These are phyloP conservation scores for Prunella vulgaris DNA, from an alignment of 257 asterid genomes.

Conservation along the genomic window DNA sequence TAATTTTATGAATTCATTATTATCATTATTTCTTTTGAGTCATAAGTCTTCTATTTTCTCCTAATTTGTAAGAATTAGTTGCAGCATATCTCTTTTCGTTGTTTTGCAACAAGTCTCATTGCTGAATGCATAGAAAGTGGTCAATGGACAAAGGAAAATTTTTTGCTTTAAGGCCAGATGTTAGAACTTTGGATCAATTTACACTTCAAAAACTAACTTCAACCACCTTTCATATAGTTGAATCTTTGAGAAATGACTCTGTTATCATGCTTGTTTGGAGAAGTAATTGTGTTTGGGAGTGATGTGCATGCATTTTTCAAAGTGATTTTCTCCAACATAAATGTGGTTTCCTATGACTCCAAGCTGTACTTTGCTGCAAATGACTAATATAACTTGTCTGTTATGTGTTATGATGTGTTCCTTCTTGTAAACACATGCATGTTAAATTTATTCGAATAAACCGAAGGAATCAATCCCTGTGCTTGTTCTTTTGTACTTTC, in stretches of 20 bases:
- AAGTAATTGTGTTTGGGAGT: neutral
- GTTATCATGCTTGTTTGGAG: neutral
- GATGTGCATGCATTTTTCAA: neutral
- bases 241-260: neutral
- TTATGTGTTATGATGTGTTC: neutral
- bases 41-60: neutral
- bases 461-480: neutral
- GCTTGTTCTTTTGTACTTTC: conserved; percentile 1
- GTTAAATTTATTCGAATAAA: neutral
- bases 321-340: neutral
- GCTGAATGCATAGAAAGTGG: neutral
- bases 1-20: too few relatives aligned
- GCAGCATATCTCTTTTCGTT: neutral
- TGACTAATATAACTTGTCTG: neutral
- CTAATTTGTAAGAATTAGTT: neutral
- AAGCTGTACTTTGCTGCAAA: conserved; percentile 2
- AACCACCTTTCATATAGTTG: conserved; percentile 1
- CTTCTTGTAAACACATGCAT: conserved; percentile 7
- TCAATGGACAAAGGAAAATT: conserved; percentile 3
- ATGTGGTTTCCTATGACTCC: conserved; percentile 2
- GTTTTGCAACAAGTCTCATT: neutral
- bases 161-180: neutral
- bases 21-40: neutral
- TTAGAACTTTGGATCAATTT: neutral
- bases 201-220: neutral